Conservation (phyloP, 2,329 filamentous ascomycete species). For the Apiospora kogelbergensis region DNA sequence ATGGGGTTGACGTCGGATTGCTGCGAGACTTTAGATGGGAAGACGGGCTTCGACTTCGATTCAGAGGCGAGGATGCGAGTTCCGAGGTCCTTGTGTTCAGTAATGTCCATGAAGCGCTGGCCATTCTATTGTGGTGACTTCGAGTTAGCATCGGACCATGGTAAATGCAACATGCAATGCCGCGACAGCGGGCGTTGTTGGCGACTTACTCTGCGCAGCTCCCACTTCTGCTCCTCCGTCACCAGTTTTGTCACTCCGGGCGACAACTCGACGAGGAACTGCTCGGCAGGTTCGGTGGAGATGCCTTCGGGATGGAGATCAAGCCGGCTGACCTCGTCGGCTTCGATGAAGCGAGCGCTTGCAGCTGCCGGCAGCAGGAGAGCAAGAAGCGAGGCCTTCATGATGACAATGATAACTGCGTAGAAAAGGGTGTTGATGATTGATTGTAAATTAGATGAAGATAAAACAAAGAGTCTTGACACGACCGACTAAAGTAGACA, state of each 20-base stretch:
- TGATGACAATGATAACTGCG: conserved; percentile 12
- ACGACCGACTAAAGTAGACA: neutral
- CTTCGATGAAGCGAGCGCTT: conserved; percentile 57
- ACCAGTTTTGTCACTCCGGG: conserved; percentile 84
- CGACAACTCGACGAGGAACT: conserved; percentile 79
- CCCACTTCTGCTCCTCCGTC: conserved; percentile 94
- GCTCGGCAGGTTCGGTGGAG: conserved; percentile 39
- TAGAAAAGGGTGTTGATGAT: neutral
- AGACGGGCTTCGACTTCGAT: conserved; percentile 47
- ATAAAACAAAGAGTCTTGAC: neutral
- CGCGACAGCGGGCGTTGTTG: neutral
- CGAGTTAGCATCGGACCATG: conserved; percentile 16
- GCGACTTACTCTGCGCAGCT: conserved; percentile 70
- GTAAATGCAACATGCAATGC: neutral
- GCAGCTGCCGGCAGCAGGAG: conserved; percentile 52
- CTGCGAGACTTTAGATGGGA: conserved; percentile 65
- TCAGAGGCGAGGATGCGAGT: conserved; percentile 34
- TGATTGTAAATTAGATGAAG: neutral
- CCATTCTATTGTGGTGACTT: conserved; percentile 61
- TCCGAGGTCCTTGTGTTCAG: conserved; percentile 68
- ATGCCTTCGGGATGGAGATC: conserved; percentile 45
- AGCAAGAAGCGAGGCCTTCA: conserved; percentile 51
- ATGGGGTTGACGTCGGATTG: conserved; percentile 68
- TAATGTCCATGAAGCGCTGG: conserved; percentile 93
- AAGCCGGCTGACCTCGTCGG: conserved; percentile 50